Evolutionary conservation across 2,329 filamentous ascomycete genomes (phyloP), one percentile per base, ranked within the genome.

Genomic region (Aotearoamyces nothofagi): DNA sequence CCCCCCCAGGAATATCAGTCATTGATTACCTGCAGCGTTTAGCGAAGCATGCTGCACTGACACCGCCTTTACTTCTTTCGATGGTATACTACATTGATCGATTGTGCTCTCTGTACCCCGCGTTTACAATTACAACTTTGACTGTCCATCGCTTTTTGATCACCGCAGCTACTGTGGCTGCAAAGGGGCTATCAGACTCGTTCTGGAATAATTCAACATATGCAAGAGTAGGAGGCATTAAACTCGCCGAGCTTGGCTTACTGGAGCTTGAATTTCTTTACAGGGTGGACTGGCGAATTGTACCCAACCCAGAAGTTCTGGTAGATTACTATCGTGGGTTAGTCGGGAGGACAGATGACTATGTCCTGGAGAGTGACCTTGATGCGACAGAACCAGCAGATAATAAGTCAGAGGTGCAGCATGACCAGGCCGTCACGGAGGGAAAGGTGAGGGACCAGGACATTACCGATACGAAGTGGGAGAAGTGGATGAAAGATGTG

Each of bases 71-170:
- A 28, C 65, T 98, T n/a, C 69, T 98, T 19, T 90, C 86, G 42
- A 96, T 98, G 83, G 90, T 98, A 33, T 98, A 92, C 50, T 98
- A 96, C 47, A 96, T 98, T 45, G 90, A 98, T 56, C 77, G 84
- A 17, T 66, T 98, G 13, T 98, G 87, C 54, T 77, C 81, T 8
- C 63, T 92, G 34, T 98, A 94, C 50, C 79, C 82, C 3, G 80
- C 87, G 26, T 98, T 98, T 52, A 94, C 86, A 15, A 92, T 98
- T 42, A 93, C 86, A 50, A 93, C 83, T 26, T 63, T 98, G 12
- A 98, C 90, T 0, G 87, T 98, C 3, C 90, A 98, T 57, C 84
- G 90, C 6, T 98, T 96, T 47, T 67, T 98, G 7, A 98, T 98
- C 41, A 90, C 87, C 2, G 84, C 86, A 12, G 87, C 86, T 7